Conservation (phyloP, 805 yeast species). For the Cyberlindnera xylosilytica region DNA sequence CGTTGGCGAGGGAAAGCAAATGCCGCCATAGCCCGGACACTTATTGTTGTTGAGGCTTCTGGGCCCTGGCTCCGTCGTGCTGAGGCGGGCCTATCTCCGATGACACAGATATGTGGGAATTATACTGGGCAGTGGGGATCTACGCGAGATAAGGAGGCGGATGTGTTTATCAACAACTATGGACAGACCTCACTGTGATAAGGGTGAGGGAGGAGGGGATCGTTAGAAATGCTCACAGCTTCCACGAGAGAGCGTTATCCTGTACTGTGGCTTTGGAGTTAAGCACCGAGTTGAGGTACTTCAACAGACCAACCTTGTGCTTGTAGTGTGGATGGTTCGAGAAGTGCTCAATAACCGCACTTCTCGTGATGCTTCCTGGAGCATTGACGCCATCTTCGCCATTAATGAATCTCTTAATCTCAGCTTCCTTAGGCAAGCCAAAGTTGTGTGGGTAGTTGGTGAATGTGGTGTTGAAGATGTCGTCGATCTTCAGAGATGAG, state of each 20-base stretch:
- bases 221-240: conserved; percentile 16
- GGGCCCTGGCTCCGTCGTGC: no score
- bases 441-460: conserved; percentile 48
- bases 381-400: conserved; percentile 53
- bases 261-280: conserved; percentile 26
- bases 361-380: conserved; percentile 42
- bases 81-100: no score
- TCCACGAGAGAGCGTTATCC: conserved; percentile 19
- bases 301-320: conserved; percentile 56
- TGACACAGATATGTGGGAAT: no score
- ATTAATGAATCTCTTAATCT: conserved; percentile 60
- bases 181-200: no score
- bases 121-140: no score
- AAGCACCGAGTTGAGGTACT: conserved; percentile 58
- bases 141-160: no score
- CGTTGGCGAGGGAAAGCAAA: no score
- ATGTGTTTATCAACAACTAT: no score
- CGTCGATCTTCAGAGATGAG: conserved; percentile 30
- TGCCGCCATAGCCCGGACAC: no score
- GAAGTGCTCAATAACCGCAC: conserved; percentile 68
- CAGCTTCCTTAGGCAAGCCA: conserved; percentile 77
- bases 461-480: conserved; percentile 35
- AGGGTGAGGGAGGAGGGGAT: no score
- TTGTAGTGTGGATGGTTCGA: conserved; percentile 36
- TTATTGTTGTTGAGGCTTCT: no score